Base-by-base conservation (phyloP, 306 rosid species). In the Vicia villosa region DNA sequence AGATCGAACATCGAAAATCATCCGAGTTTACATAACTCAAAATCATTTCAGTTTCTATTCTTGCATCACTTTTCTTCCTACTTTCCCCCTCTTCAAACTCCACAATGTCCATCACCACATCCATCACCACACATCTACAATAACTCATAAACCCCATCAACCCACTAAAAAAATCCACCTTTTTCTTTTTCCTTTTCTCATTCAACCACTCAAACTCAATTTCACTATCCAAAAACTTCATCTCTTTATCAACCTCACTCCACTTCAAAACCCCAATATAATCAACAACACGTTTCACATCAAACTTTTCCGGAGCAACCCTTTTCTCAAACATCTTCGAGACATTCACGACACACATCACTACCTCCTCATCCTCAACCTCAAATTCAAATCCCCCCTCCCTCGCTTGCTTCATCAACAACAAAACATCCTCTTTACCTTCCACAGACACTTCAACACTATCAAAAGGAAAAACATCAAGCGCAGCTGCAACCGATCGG, bases 1-100 rank as follows among this genome's bases (percentile, higher is more conserved):
- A 79, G 38, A 94, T 91, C 15, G 99, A 92, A 69, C 99, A 94
- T 66, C 84, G 80, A 58, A 94, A 84, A 86, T 94, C 99, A 52
- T 91, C 91, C 0, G 83, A 54, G 65, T 84, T 87, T 10, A 88
- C 45, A 42, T 67, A 17, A 36, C n/a, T 69, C 55, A 76, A 21
- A 26, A 45, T 12, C n/a, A 42, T 28, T n/a, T 68, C 76, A 19
- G 17, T 45, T 13, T 54, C 71, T 13, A 50, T 43, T 10, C 46
- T 32, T 40, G 21, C 5, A 10, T 78, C 83, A 55, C 60, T 38
- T 75, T 62, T 84, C 42, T 73, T 80, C 0, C 28, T 41, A 20
- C 5, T 37, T 5, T 70, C 21, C 26, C 72, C 28, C 16, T 67
- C 72, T 73, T 79, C 86, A 61, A 76, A 62, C 22, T 88, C 88